Conservation (phyloP, 139 green algal genomes). For the Trebouxia sp. region DNA sequence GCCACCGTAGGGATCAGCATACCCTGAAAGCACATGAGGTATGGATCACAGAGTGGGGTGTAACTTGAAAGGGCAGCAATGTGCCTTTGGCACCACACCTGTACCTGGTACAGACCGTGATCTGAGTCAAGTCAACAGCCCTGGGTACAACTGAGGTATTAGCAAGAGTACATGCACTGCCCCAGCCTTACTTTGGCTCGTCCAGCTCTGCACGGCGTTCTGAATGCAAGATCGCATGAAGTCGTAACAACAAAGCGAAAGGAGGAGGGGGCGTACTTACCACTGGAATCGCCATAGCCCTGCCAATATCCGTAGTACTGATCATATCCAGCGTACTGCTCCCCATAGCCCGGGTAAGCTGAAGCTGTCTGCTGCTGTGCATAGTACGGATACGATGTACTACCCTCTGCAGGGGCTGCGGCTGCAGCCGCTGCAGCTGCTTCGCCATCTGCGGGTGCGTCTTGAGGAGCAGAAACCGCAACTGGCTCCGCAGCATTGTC, state of each 20-base stretch:
- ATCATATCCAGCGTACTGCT: constrained; percentile 20
- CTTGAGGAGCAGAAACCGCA: not conserved
- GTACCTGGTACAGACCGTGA: constrained; percentile 12
- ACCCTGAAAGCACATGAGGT: not conserved
- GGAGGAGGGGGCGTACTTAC: not conserved
- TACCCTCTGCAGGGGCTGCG: not conserved
- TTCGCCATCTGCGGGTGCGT: not conserved
- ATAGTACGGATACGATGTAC: constrained; percentile 4
- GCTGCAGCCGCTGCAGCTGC: not conserved
- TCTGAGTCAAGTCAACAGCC: constrained; percentile 27
- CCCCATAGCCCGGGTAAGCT: constrained; percentile 4
- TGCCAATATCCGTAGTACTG: constrained; percentile 25
- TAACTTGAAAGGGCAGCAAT: constrained; percentile 2
- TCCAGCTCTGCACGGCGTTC: not conserved
- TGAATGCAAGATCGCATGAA: not conserved
- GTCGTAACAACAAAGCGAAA: not conserved
- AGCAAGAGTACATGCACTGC: constrained; percentile 9
- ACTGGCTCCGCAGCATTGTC: not conserved
- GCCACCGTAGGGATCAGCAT: constrained; percentile 1
- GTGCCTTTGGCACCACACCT: not conserved
- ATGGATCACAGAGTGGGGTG: not conserved
- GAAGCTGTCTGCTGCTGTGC: not conserved
- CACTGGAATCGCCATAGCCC: constrained; percentile 5
- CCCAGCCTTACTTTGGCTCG: not conserved
- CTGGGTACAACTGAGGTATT: constrained; percentile 9